Evolutionary conservation across 169 alveolate genomes (phyloP), one percentile per base, ranked within the genome.

Genomic region (Cryptosporidium parvum): DNA sequence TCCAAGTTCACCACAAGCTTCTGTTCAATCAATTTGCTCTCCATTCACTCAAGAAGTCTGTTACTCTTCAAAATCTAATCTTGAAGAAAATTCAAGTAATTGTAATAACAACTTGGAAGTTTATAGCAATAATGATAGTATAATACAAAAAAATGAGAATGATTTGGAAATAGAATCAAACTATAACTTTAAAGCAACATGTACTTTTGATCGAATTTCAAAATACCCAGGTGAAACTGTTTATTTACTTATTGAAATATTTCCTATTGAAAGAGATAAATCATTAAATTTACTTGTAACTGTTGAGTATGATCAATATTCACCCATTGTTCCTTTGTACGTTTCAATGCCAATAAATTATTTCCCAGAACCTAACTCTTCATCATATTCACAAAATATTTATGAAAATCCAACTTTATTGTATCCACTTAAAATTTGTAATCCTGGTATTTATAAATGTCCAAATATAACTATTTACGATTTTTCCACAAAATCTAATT

Each of bases 401-500:
- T 52, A 80, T 23, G 59, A 21, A 9, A 48, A 37, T 62, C 62
- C 67, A 26, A 59, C 68, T 23, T 42, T 80, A 62, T 33, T 80
- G 23, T 80, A 80, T 80, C 89, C 89, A n/a, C n/a, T 80, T 6
- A 59, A 59, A 62, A 80, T 80, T 42, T 80, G 89, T 48, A 12
- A 61, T 80, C 89, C 89, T 42, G 89, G 89, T 16, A 80, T 80
- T 45, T 65, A 62, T 80, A 58, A 80, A 42, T 80, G 89, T 16
- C 89, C 89, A n/a, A 80, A 65, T 35, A 65, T 80, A 62, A n/a
- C 4, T 35, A 62, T 80, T 62, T 29, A 42, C 65, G 89, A 80
- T 45, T 65, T 62, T 29, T 29, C 48, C 33, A 80, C 89, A 10
- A 58, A 80, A 26, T 61, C 59, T 9, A 80, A 61, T 18, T 80